Evolutionary conservation across 139 green algal genomes (phyloP).

Genomic region (Gonium pectorale): DNA sequence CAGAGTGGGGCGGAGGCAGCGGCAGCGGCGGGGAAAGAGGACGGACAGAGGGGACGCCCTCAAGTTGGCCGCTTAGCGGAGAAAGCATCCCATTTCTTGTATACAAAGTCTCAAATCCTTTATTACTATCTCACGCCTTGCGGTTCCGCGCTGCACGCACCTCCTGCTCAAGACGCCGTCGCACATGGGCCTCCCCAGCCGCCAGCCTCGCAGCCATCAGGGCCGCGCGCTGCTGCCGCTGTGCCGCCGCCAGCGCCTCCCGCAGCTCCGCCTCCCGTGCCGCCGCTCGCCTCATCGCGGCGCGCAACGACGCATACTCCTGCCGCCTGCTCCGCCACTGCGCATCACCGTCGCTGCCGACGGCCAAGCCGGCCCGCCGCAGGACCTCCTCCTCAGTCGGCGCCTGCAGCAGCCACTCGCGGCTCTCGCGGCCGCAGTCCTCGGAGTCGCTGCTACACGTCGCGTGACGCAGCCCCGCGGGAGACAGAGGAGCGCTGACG

Average conservation of each 20-base stretch:
- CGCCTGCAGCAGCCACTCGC: not conserved
- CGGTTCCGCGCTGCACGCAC: too few relatives aligned
- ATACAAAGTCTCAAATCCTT: too few relatives aligned
- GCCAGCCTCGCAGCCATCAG: conserved; percentile 18
- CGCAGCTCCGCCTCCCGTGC: conserved; percentile 12
- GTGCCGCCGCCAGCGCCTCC: conserved; percentile 4
- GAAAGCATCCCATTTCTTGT: too few relatives aligned
- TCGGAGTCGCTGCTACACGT: too few relatives aligned
- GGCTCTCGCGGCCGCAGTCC: not conserved
- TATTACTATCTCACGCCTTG: too few relatives aligned
- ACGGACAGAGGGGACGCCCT: too few relatives aligned
- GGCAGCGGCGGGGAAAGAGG: too few relatives aligned
- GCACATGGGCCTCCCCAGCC: not conserved
- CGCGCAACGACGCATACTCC: not conserved
- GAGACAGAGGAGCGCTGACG: too few relatives aligned
- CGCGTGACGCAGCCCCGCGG: too few relatives aligned
- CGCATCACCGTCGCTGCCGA: not conserved
- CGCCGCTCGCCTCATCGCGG: conserved; percentile 3
- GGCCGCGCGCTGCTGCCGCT: conserved; percentile 15
- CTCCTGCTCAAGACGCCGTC: conserved; percentile 22
- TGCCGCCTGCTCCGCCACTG: not conserved
- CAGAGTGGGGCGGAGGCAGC: too few relatives aligned
- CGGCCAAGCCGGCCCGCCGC: not conserved
- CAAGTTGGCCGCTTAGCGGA: too few relatives aligned
- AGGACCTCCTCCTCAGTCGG: not conserved